A percentile compares a stretch with the other conserved stretches of the same genome.
phyloP scores from a whole-genome alignment of 2,329 filamentous ascomycete species.

The Ophiostoma fasciatum region DNA sequence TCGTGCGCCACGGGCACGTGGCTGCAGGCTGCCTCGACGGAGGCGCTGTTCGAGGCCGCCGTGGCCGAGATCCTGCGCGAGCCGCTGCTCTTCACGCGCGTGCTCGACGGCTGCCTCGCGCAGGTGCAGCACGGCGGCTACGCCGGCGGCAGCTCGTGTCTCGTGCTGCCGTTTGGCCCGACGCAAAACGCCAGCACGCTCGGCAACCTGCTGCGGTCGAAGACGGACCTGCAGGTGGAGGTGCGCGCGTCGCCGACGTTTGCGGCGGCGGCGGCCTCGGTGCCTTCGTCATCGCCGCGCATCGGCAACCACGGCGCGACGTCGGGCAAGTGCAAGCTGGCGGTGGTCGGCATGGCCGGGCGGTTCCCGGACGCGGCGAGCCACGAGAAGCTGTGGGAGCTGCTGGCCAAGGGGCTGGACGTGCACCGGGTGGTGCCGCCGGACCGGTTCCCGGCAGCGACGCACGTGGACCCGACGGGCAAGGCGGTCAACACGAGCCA shows the following conservation, averaged over 20 bases:
- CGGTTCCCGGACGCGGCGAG: slow-evolving; percentile 61
- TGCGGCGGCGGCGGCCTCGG: slow-evolving; percentile 16
- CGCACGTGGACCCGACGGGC: slow-evolving; percentile 55
- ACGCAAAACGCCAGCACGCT: slow-evolving; percentile 33
- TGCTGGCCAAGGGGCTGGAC: slow-evolving; percentile 60
- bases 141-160: slow-evolving; percentile 17
- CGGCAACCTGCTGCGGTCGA: slow-evolving; percentile 24
- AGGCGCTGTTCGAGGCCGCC: slow-evolving; percentile 26
- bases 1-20: slow-evolving; percentile 33
- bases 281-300: slow-evolving; percentile 13
- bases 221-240: slow-evolving; percentile 28
- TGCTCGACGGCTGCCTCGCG: slow-evolving; percentile 31
- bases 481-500: slow-evolving; percentile 64
- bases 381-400: slow-evolving; percentile 59
- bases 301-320: slow-evolving; percentile 35
- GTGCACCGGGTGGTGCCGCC: slow-evolving; percentile 53
- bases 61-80: slow-evolving; percentile 36
- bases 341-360: slow-evolving; percentile 72
- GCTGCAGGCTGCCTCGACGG: slow-evolving; percentile 25
- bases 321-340: slow-evolving; percentile 50
- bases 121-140: slow-evolving; percentile 25
- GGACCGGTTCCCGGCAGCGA: slow-evolving; percentile 60
- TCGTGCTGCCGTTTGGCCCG: slow-evolving; percentile 35
- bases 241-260: slow-evolving; percentile 23
- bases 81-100: slow-evolving; percentile 30